These are phyloP conservation scores for Camelina neglecta DNA, from an alignment of 345 rosid species.

Conservation along the genomic window DNA sequence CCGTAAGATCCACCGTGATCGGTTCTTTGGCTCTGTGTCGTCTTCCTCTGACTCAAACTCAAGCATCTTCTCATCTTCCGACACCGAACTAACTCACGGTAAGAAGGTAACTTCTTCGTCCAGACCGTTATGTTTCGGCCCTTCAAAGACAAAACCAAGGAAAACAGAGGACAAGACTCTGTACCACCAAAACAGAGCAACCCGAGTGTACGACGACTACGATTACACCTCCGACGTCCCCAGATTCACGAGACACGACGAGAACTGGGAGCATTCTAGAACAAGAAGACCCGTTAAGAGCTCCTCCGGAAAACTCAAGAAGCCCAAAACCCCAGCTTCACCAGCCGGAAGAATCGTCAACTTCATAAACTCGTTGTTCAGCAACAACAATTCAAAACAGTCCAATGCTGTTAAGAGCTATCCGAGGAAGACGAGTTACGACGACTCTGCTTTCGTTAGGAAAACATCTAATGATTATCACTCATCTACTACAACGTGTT, in stretches of 20 bases:
- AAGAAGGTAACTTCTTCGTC: constrained; percentile 45
- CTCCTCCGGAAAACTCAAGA: constrained; percentile 63
- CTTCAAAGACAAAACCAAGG: constrained; percentile 42
- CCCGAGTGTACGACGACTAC: constrained; percentile 29
- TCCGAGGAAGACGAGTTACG: constrained; percentile 45
- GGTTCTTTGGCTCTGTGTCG: constrained; percentile 69
- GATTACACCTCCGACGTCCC: constrained; percentile 47
- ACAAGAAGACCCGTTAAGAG: constrained; percentile 63
- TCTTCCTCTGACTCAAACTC: constrained; percentile 82
- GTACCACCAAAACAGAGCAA: constrained; percentile 52
- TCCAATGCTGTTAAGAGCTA: constrained; percentile 45
- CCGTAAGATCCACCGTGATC: constrained; percentile 31
- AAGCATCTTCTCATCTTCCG: constrained; percentile 81
- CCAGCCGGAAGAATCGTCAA: constrained; percentile 70
- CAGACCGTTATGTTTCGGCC: constrained; percentile 48
- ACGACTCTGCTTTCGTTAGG: constrained; percentile 30
- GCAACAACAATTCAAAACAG: constrained; percentile 47
- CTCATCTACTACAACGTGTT: constrained; percentile 57
- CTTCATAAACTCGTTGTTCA: constrained; percentile 77
- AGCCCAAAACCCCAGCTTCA: constrained; percentile 85
- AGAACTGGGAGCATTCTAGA: constrained; percentile 51
- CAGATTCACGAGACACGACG: constrained; percentile 48
- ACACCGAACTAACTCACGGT: constrained; percentile 60
- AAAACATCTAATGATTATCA: constrained; percentile 49
- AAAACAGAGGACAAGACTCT: constrained; percentile 51